These are phyloP conservation scores for Canna indica DNA, from an alignment of 176 grass and related monocot species.

Conservation along the genomic window DNA sequence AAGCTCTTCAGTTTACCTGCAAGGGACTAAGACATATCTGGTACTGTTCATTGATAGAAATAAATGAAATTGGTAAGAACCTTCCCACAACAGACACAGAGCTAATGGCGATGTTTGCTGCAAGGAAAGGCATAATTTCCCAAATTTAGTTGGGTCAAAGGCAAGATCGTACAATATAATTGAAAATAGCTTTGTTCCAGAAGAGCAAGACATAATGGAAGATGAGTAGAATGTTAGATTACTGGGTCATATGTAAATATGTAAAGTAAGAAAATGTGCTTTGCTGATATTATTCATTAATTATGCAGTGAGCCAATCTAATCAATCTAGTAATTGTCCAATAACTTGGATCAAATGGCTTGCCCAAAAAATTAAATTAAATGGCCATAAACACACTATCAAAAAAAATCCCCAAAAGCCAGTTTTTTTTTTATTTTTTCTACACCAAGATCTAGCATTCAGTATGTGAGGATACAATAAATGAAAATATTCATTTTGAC, in stretches of 20 bases:
- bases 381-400: too few species aligned
- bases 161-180: neutral
- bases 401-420: too few species aligned
- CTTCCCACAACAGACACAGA: slow-evolving; percentile 67
- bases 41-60: slow-evolving; percentile 19
- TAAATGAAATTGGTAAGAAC: slow-evolving; percentile 50
- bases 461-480: neutral
- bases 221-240: neutral
- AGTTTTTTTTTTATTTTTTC: too few species aligned
- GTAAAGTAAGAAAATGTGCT: too few species aligned
- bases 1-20: slow-evolving; percentile 44
- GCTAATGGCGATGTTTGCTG: slow-evolving; percentile 59
- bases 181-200: neutral
- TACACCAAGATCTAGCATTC: neutral
- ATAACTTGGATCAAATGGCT: too few species aligned
- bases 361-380: too few species aligned
- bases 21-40: slow-evolving; percentile 54
- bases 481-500: neutral
- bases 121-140: slow-evolving; percentile 8
- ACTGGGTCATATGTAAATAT: too few species aligned
- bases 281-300: too few species aligned
- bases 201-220: neutral
- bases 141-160: neutral
- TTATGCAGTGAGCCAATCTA: too few species aligned
- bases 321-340: too few species aligned